Evolutionary conservation across 805 yeast genomes (phyloP), one percentile per base, ranked within the genome.

Genomic region (Lipomyces japonicus): DNA sequence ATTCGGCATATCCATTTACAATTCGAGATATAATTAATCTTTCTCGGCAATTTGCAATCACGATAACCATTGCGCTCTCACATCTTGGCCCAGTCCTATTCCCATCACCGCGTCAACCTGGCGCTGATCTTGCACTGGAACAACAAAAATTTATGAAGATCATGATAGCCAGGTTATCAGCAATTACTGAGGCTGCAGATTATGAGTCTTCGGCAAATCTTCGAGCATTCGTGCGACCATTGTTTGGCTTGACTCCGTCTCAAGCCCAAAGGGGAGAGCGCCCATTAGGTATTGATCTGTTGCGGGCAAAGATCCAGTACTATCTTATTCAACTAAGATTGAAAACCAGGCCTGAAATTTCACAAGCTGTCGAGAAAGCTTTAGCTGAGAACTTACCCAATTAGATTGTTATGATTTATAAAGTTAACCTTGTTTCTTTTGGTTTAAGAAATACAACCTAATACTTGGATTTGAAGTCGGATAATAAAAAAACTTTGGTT

Each of bases 41-140:
- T 12, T 26, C 58, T 46, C 58, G 63, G 4, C 50, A 54, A 18
- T 26, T 61, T 6, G 24, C 55, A 39, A 31, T 53, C 34, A 38
- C 56, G 19, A 25, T 53, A n/a, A 31, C 56, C 16, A 49, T 63
- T 14, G 65, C 62, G 7, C 25, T 55, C 39, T 48, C 58, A 19
- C 66, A 60, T 42, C 46, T 63, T 5, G 58, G 57, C 22, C 61
- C 62, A 12, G 10, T 54, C 5, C 19, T 51, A 4, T 44, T 36
- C 24, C 51, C 51, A 3, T 5, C 24, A 2, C 28, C 45, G 4
- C 44, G 44, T 3, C 23, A 44, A 21, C 35, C 50, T 4, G 18
- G 19, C 12, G n/a, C 39, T 22, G 24, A 30, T 9, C 46, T 46
- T n/a, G 39, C 39, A n/a, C 19, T 18, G 14, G 50, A 46, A 35